Conservation (phyloP, 305 asterid genomes). For the Fraxinus platypoda region DNA sequence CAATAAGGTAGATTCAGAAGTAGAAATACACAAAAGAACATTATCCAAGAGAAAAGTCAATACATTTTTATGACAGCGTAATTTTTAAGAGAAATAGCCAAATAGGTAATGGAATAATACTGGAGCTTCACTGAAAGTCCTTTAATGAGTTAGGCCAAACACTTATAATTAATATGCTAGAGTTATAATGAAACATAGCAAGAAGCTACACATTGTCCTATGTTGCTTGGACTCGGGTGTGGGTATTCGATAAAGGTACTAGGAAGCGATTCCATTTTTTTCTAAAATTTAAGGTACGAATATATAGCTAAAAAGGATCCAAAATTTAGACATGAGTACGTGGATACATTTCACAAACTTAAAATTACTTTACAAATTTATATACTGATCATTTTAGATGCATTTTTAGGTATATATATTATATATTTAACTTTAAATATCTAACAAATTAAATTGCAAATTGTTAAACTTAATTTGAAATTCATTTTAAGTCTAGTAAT, state of each 20-base stretch:
- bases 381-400: background rate
- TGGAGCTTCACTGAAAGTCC: background rate
- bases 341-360: background rate
- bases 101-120: background rate
- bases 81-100: background rate
- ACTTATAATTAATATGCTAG: background rate
- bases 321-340: background rate
- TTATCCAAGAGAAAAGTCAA: background rate
- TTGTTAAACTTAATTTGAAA: background rate
- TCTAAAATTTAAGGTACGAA: background rate
- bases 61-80: background rate
- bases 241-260: background rate
- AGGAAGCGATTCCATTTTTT: background rate
- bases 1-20: slow-evolving; percentile 22
- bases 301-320: background rate
- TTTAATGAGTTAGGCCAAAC: background rate
- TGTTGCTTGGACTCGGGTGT: background rate
- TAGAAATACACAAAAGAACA: background rate
- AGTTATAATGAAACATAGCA: background rate
- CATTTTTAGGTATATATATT: background rate
- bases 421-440: too few species aligned
- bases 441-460: background rate
- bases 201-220: background rate
- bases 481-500: background rate
- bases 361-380: too few species aligned